A percentile compares a stretch with the other conserved stretches of the same genome.
Evolutionary conservation across 177 flowering plant genomes (phyloP).

Genomic region (Vitis hybrid): DNA sequence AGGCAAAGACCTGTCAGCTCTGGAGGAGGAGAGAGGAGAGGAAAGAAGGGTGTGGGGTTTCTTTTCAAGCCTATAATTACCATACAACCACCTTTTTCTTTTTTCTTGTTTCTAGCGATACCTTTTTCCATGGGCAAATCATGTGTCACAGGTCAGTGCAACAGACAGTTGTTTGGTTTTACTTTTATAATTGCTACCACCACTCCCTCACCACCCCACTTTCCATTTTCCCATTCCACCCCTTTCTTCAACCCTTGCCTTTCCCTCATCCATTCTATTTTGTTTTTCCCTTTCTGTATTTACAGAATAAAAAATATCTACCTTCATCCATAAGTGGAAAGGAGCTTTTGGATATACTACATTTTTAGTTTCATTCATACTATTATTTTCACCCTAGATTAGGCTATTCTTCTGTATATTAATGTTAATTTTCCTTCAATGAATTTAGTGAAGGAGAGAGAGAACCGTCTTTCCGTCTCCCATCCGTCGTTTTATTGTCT

Average conservation of each 20-base stretch:
- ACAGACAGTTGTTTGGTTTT: constrained; percentile 26
- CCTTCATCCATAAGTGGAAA: neutral
- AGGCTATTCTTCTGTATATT: too few species aligned
- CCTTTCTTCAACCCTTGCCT: neutral
- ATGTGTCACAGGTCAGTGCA: constrained; percentile 26
- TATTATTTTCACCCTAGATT: too few species aligned
- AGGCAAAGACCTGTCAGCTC: constrained; percentile 18
- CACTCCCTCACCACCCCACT: neutral
- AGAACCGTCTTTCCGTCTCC: too few species aligned
- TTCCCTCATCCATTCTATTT: too few species aligned
- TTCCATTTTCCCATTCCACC: neutral
- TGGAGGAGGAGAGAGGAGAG: constrained; percentile 9
- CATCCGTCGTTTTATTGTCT: too few species aligned
- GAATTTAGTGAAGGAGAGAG: too few species aligned
- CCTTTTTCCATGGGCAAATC: constrained; percentile 34
- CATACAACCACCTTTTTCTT: constrained; percentile 17
- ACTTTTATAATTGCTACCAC: constrained; percentile 1
- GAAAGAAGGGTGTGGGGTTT: constrained; percentile 15
- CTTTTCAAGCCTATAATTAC: constrained; percentile 39
- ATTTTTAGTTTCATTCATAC: too few species aligned
- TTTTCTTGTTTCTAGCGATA: constrained; percentile 29
- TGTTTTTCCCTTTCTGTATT: constrained; percentile 8
- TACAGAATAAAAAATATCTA: neutral
- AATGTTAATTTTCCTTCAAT: too few species aligned
- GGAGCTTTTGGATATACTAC: too few species aligned